Base-by-base conservation (phyloP, 2,329 filamentous ascomycete species). In the Aspergillus japonicus region DNA sequence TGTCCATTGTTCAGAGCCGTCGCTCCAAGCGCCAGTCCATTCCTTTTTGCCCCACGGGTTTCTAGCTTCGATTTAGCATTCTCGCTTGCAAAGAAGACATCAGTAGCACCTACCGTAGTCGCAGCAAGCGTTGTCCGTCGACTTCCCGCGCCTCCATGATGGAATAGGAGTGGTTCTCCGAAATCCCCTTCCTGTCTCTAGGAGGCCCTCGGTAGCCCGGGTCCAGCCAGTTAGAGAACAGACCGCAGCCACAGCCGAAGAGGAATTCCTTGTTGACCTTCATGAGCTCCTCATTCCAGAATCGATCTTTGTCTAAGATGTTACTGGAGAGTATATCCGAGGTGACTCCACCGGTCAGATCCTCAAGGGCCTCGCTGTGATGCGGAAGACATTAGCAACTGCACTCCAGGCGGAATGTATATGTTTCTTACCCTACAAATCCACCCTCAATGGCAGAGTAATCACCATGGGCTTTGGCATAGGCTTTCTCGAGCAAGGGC, bases 1-100 rank as follows among this genome's bases (percentile, higher is more conserved):
- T 1, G 89, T 94, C 91, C 91, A 96, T 73, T 94, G 88, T 68
- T 91, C 89, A 6, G 89, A 91, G 0, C 91, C 91, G 69, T 95
- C 91, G 42, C 85, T 88, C 90, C 91, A 95, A 1, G 89, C 81
- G 1, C 91, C 91, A 31, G 85, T 89, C 90, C 91, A 95, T 74
- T 92, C 91, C 33, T 85, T 86, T 64, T 87, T 86, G 1, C 91
- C 91, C 91, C 90, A 95, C 0, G 91, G 91, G 66, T 95, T 95
- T 64, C 88, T 86, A 51, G 39, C 2, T 21, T 5, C 39, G 54
- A n/a, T 53, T 72, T 11, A 71, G 66, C 50, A 59, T 42, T 29
- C 4, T 11, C 21, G 16, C n/a, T 12, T 2, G 29, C 16, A 5
- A 23, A 29, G 10, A 24, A 12, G 29, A 66, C 66, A 26, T 67